phyloP scores from a whole-genome alignment of 2,329 filamentous ascomycete species.

The Didymella segeticola region DNA sequence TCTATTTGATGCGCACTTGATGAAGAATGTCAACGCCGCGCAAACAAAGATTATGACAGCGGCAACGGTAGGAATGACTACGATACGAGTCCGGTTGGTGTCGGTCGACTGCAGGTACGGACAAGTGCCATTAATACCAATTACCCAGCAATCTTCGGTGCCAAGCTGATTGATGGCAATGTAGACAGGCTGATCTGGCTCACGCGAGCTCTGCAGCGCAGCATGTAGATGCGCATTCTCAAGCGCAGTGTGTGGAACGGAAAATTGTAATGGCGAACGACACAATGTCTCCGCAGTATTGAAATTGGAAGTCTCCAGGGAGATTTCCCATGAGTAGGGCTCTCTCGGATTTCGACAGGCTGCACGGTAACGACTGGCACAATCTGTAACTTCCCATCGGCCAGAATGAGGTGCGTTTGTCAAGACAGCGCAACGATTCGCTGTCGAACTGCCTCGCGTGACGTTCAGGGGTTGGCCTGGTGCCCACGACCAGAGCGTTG shows the following conservation, averaged over 20 bases:
- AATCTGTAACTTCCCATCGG: slow-evolving; percentile 66
- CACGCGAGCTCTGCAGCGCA: slow-evolving; percentile 25
- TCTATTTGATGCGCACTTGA: slow-evolving; percentile 69
- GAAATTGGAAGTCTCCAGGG: slow-evolving; percentile 52
- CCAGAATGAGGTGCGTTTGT: slow-evolving; percentile 54
- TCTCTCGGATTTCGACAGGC: slow-evolving; percentile 62
- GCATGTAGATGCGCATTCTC: slow-evolving; percentile 66
- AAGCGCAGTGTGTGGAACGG: slow-evolving; percentile 65
- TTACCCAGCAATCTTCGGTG: slow-evolving; percentile 65
- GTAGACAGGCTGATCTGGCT: slow-evolving; percentile 52
- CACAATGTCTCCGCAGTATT: slow-evolving; percentile 56
- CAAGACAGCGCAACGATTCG: slow-evolving; percentile 63
- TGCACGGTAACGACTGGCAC: slow-evolving; percentile 57
- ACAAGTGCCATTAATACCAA: slow-evolving; percentile 62
- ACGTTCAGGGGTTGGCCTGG: slow-evolving; percentile 61
- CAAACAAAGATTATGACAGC: slow-evolving; percentile 68
- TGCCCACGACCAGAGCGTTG: slow-evolving; percentile 67
- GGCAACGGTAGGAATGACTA: slow-evolving; percentile 68
- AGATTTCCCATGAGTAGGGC: slow-evolving; percentile 67
- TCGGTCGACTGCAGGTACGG: slow-evolving; percentile 60
- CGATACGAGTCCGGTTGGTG: slow-evolving; percentile 53
- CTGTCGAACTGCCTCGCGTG: slow-evolving; percentile 38
- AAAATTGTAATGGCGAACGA: slow-evolving; percentile 58
- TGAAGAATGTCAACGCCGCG: slow-evolving; percentile 66
- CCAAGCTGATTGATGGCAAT: slow-evolving; percentile 68